Evolutionary conservation across 495 filamentous ascomycete species (phyloP), one percentile per base, ranked within the genome.

Genomic region (Penicillium parvum): DNA sequence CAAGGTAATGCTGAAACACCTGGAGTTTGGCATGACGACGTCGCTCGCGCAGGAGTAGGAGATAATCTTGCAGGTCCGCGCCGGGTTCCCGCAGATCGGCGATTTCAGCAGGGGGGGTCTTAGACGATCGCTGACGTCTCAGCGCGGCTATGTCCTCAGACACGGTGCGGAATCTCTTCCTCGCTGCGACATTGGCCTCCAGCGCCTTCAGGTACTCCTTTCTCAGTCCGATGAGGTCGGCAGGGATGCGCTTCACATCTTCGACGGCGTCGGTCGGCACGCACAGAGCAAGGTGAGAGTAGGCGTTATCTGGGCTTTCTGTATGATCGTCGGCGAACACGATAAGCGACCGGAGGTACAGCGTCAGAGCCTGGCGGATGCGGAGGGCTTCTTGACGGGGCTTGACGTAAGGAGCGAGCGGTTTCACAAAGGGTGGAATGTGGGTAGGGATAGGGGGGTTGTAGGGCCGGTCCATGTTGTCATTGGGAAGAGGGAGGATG

Each of bases 151-250:
- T 47, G 40, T 51, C 49, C 40, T 64, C 59, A 20, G 60, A 63
- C 6, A 67, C 51, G 14, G 45, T 53, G 5, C 64, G 50, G 35
- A 75, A 72, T 27, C 75, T 73, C 11, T 69, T 65, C 26, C 69
- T 65, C 10, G 79, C 77, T 28, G 69, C 66, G 25, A 80, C 57
- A 47, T 82, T 82, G 27, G 72, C 77, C 41, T 67, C 65, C n/a
- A 83, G 56, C 3, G 79, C 79, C 28, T 79, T 63, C 30, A 83
- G 55, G 40, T 82, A 85, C 43, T 78, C 67, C 43, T 52, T 72
- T 45, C 68, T 47, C 32, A 70, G 48, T 9, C 67, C 69, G 22
- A 63, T 53, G 9, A 74, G 17, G 12, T 70, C 65, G 32, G 51
- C 37, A 14, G 70, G 67, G 27, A 66, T 60, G 15, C 55, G 62